A percentile compares a stretch with the other conserved stretches of the same genome.
phyloP scores from a whole-genome alignment of 805 yeast genomes.

The Candida ovalis region DNA sequence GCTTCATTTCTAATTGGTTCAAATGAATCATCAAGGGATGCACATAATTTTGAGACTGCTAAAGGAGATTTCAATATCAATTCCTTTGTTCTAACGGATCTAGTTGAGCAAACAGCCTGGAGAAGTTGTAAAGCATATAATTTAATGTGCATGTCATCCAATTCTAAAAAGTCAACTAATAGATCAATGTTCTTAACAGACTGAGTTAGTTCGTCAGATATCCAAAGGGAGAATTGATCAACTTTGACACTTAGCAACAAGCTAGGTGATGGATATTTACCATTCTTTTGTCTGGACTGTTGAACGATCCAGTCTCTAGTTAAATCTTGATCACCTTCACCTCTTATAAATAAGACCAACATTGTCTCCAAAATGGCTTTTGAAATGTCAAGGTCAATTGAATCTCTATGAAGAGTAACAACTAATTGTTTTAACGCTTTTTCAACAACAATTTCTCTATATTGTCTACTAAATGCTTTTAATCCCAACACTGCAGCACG shows the following conservation, averaged over 20 bases:
- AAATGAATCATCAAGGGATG: slow-evolving; percentile 54
- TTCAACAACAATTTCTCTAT: slow-evolving; percentile 86
- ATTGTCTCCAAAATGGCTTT: slow-evolving; percentile 84
- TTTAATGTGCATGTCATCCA: slow-evolving; percentile 67
- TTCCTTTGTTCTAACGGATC: slow-evolving; percentile 73
- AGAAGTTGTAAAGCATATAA: slow-evolving; percentile 80
- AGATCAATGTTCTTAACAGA: slow-evolving; percentile 43
- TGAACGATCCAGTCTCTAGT: slow-evolving; percentile 70
- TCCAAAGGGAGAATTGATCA: slow-evolving; percentile 91
- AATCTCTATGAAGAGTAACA: slow-evolving; percentile 58
- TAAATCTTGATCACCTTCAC: slow-evolving; percentile 54
- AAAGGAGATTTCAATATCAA: slow-evolving; percentile 68
- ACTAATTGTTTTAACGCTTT: slow-evolving; percentile 77
- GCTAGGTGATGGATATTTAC: slow-evolving; percentile 75
- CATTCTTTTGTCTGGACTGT: slow-evolving; percentile 69
- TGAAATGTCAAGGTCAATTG: slow-evolving; percentile 61
- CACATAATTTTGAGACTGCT: slow-evolving; percentile 73
- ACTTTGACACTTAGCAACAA: slow-evolving; percentile 49
- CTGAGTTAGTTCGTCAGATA: slow-evolving; percentile 88
- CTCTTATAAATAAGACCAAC: slow-evolving; percentile 71
- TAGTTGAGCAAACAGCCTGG: slow-evolving; percentile 75
- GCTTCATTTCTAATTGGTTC: slow-evolving; percentile 92
- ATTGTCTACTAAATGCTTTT: slow-evolving; percentile 84
- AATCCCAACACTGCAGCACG: slow-evolving; percentile 87
- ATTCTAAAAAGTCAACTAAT: slow-evolving; percentile 42